Percentiles rank a stretch among this genome's conserved stretches.
These are phyloP conservation scores for Papilionanthe hybrid DNA, from an alignment of 116 monocot species.

Conservation along the genomic window DNA sequence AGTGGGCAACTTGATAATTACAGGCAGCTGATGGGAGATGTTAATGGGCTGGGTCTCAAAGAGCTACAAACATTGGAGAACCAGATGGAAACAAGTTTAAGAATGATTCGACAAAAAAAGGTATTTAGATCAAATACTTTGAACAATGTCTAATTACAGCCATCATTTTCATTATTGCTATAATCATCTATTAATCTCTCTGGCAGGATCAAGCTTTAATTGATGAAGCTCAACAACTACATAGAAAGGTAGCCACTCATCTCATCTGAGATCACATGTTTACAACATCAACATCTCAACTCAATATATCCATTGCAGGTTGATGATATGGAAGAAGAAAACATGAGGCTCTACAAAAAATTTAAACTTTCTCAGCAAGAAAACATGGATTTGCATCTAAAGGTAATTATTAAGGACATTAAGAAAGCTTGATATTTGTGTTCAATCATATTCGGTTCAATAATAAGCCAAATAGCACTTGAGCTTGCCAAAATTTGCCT, in stretches of 20 bases:
- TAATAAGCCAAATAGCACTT: too few species aligned
- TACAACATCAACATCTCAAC: background rate
- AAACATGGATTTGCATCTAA: constrained; percentile 36
- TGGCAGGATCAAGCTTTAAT: constrained; percentile 27
- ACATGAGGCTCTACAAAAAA: constrained; percentile 39
- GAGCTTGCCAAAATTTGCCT: too few species aligned
- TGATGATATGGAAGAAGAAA: constrained; percentile 29
- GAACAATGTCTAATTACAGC: background rate
- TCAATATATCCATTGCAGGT: constrained; percentile 25
- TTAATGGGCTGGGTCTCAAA: constrained; percentile 23
- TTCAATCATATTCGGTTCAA: too few species aligned
- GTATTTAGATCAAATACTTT: constrained; percentile 7
- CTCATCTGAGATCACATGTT: background rate
- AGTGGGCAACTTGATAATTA: background rate
- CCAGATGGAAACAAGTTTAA: constrained; percentile 42
- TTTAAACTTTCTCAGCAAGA: constrained; percentile 20
- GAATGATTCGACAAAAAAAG: constrained; percentile 26
- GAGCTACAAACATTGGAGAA: constrained; percentile 34
- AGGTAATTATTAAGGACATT: constrained; percentile 12
- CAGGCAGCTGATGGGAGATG: constrained; percentile 22
- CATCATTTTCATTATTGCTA: background rate
- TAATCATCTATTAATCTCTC: background rate
- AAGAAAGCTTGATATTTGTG: too few species aligned
- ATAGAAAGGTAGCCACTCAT: constrained; percentile 19
- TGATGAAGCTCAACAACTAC: constrained; percentile 23